These are phyloP conservation scores for Saccharomycopsis sp. DNA, from an alignment of 805 yeast species.

Conservation along the genomic window DNA sequence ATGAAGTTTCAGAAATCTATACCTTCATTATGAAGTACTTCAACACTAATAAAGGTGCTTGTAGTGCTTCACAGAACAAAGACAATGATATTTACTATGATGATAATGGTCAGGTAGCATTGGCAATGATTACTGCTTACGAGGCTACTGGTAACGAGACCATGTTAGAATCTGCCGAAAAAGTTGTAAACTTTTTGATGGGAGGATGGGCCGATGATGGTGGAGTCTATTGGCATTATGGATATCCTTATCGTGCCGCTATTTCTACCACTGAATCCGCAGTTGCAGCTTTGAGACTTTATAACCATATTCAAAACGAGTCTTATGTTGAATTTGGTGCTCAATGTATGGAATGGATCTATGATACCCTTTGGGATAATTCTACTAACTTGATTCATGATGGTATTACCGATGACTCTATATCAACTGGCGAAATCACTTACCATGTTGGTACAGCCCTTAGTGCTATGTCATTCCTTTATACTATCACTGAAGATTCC, in stretches of 20 bases:
- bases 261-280: slow-evolving; percentile 65
- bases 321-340: slow-evolving; percentile 40
- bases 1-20: neutral
- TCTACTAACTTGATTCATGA: slow-evolving; percentile 47
- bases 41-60: neutral
- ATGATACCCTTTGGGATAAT: slow-evolving; percentile 41
- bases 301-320: slow-evolving; percentile 40
- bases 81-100: slow-evolving; percentile 54
- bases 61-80: neutral
- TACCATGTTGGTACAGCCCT: slow-evolving; percentile 57
- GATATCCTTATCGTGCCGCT: slow-evolving; percentile 51
- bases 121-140: slow-evolving; percentile 55
- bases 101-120: slow-evolving; percentile 67
- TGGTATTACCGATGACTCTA: slow-evolving; percentile 37
- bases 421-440: neutral
- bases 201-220: slow-evolving; percentile 55
- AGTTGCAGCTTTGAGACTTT: slow-evolving; percentile 49
- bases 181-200: slow-evolving; percentile 52
- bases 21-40: neutral
- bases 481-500: slow-evolving; percentile 42
- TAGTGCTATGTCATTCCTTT: slow-evolving; percentile 46
- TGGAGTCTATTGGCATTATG: slow-evolving; percentile 62
- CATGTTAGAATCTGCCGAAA: slow-evolving; percentile 49
- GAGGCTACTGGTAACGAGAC: slow-evolving; percentile 54
- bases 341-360: slow-evolving; percentile 49